Percentiles rank a stretch among this genome's conserved stretches.
phyloP scores from a whole-genome alignment of 140 eudicot species.

The Erigeron philadelphicus region DNA sequence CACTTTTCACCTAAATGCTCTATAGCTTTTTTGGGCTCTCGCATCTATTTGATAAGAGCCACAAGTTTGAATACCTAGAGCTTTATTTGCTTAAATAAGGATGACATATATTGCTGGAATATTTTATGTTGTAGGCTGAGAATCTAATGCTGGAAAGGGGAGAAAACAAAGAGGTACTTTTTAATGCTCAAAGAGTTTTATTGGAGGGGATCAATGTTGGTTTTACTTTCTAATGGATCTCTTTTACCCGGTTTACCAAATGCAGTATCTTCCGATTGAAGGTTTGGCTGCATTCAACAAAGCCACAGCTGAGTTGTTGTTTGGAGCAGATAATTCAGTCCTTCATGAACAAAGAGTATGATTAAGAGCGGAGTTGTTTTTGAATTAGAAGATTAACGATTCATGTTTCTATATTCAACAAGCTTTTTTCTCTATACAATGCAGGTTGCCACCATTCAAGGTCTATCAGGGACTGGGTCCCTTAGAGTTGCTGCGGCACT shows the following conservation, averaged over 20 bases:
- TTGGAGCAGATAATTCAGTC: conserved; percentile 87
- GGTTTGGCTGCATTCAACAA: conserved; percentile 98
- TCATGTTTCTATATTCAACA: background rate
- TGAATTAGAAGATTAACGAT: conserved; percentile 1
- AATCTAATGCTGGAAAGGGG: conserved; percentile 90
- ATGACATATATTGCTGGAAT: conserved; percentile 10
- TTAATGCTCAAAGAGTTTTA: background rate
- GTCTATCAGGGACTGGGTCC: conserved; percentile 98
- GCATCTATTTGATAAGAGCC: background rate
- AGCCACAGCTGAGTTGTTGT: conserved; percentile 84
- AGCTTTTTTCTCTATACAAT: background rate
- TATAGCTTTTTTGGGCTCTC: background rate
- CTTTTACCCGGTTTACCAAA: conserved; percentile 22
- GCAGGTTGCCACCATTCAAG: conserved; percentile 95
- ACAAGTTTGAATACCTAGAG: conserved; percentile 4
- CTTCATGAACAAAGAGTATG: conserved; percentile 70
- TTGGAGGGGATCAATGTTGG: conserved; percentile 5
- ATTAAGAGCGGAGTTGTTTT: background rate
- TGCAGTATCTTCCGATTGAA: conserved; percentile 96
- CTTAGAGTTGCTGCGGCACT: conserved; percentile 96
- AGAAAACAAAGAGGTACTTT: conserved; percentile 85
- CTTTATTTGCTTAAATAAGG: background rate
- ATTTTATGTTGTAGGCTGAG: conserved; percentile 59
- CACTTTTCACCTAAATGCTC: background rate
- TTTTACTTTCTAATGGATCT: background rate